These are phyloP conservation scores for Solanum hybrid DNA, from an alignment of 305 asterid species.

Conservation along the genomic window DNA sequence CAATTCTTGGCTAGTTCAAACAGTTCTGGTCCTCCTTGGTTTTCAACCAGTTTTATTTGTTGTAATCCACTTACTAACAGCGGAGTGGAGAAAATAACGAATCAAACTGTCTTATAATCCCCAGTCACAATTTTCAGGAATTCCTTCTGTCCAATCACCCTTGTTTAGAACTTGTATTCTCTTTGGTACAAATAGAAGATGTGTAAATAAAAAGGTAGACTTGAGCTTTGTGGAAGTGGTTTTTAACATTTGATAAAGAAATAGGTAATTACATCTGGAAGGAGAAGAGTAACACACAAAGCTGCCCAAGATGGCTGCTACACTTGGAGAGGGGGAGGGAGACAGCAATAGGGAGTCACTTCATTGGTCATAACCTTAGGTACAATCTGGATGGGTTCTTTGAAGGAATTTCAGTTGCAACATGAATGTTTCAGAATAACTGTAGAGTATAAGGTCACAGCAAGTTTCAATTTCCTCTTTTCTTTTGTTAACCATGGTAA, in stretches of 20 bases:
- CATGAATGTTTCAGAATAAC: not conserved
- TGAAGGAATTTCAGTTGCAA: not conserved
- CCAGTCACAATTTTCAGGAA: not conserved
- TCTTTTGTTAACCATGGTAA: not conserved
- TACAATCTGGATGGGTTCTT: not conserved
- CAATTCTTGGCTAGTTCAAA: not conserved
- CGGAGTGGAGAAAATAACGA: not conserved
- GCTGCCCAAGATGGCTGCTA: not conserved
- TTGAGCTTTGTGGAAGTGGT: not conserved
- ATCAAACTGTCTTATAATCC: not conserved
- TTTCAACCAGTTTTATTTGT: not conserved
- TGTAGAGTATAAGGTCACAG: not conserved
- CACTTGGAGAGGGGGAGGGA: not conserved
- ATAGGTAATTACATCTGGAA: not conserved
- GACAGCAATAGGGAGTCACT: not conserved
- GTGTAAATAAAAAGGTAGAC: not conserved
- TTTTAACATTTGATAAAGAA: not conserved
- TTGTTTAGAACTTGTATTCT: not conserved
- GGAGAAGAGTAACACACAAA: not conserved
- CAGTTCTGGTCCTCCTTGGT: not conserved
- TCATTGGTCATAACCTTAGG: not conserved
- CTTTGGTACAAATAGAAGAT: not conserved
- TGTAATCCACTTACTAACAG: not conserved
- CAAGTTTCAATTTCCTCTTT: not conserved
- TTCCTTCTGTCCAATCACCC: not conserved